A percentile compares a stretch with the other conserved stretches of the same genome.
phyloP scores from a whole-genome alignment of 305 asterid genomes.

The Striga hermonthica region DNA sequence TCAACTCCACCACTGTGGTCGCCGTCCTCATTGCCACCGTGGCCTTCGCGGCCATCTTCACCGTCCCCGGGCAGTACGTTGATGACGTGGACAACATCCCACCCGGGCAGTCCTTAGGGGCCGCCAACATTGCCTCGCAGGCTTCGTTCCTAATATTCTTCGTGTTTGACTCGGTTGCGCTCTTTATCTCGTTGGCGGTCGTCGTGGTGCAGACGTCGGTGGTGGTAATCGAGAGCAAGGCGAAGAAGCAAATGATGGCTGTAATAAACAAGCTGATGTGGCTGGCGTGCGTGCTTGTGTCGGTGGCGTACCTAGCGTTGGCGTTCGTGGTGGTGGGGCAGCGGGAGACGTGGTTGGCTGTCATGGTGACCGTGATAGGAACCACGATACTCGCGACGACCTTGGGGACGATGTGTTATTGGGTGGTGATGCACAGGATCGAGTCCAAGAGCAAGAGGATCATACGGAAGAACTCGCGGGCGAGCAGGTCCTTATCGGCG shows the following conservation, averaged over 20 bases:
- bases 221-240: slow-evolving; percentile 78
- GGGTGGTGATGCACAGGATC: slow-evolving; percentile 71
- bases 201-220: slow-evolving; percentile 90
- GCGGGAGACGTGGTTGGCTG: slow-evolving; percentile 66
- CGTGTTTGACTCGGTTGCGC: slow-evolving; percentile 72
- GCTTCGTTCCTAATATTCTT: slow-evolving; percentile 61
- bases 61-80: slow-evolving; percentile 73
- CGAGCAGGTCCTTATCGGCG: slow-evolving; percentile 49
- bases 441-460: slow-evolving; percentile 49
- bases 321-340: slow-evolving; percentile 73
- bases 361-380: slow-evolving; percentile 70
- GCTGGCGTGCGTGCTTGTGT: slow-evolving; percentile 77
- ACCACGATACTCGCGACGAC: slow-evolving; percentile 66
- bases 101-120: slow-evolving; percentile 58
- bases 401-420: slow-evolving; percentile 75
- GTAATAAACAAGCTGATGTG: slow-evolving; percentile 93
- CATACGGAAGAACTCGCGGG: slow-evolving; percentile 45
- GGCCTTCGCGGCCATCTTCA: slow-evolving; percentile 87
- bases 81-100: slow-evolving; percentile 44
- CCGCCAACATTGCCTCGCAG: slow-evolving; percentile 66
- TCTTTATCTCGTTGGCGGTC: slow-evolving; percentile 80
- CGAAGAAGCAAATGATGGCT: slow-evolving; percentile 94
- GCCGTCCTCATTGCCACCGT: slow-evolving; percentile 94
- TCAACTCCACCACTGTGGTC: slow-evolving; percentile 85
- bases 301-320: slow-evolving; percentile 75